Percentiles rank a stretch among this genome's conserved stretches.
These are phyloP conservation scores for Neonectria sp. DNA, from an alignment of 2,329 filamentous ascomycete genomes.

Conservation along the genomic window DNA sequence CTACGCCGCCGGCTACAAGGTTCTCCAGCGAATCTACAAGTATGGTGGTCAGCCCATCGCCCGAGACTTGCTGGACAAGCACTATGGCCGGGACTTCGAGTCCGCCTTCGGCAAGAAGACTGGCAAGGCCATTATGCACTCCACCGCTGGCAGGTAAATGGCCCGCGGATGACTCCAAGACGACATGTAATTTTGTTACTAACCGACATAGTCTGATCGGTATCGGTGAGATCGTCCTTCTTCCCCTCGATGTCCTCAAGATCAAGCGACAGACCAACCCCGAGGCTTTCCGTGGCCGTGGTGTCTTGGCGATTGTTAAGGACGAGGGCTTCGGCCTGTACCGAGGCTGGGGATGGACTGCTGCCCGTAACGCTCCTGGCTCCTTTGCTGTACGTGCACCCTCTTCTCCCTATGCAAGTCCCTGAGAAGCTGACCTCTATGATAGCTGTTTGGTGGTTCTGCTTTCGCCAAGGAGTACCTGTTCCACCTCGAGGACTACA, in stretches of 20 bases:
- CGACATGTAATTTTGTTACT: conserved; percentile 21
- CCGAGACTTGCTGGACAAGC: conserved; percentile 85
- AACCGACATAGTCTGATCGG: conserved; percentile 81
- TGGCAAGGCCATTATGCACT: conserved; percentile 98
- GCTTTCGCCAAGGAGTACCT: conserved; percentile 98
- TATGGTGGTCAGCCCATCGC: conserved; percentile 98
- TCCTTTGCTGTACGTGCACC: conserved; percentile 87
- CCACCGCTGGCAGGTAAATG: conserved; percentile 87
- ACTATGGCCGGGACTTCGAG: conserved; percentile 90
- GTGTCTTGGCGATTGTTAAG: conserved; percentile 88
- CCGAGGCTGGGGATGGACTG: conserved; percentile 97
- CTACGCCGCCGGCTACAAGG: conserved; percentile 98
- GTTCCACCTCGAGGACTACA: conserved; percentile 93
- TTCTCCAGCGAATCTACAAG: conserved; percentile 98
- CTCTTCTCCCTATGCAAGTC: neutral
- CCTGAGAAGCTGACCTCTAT: conserved; percentile 36
- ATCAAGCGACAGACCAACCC: conserved; percentile 99
- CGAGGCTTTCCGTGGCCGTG: conserved; percentile 95
- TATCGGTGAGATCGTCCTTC: conserved; percentile 95
- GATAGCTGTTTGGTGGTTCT: conserved; percentile 94
- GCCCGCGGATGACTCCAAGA: neutral
- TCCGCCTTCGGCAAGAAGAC: conserved; percentile 94
- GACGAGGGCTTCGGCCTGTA: conserved; percentile 98
- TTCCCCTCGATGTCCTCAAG: conserved; percentile 97
- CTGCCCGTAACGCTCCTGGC: conserved; percentile 94